Base-by-base conservation (phyloP, 371 early-diverging fungal species). In the Mortierella sp. region DNA sequence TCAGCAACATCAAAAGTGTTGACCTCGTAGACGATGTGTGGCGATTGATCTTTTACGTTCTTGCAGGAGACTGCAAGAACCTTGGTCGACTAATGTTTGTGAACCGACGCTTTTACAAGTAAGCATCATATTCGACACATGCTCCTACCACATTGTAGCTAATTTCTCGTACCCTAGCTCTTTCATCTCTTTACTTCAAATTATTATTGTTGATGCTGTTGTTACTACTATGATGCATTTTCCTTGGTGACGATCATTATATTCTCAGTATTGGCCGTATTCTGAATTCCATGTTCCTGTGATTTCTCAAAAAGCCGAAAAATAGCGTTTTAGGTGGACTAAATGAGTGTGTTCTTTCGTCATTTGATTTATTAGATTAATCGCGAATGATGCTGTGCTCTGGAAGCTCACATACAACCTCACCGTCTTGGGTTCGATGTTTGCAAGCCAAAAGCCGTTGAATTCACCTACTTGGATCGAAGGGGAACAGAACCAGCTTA, bases 21-120 rank as follows among this genome's bases (percentile, higher is more conserved):
- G 72, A 72, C 35, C 53, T 77, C n/a, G 78, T 77, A 19, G 78
- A 77, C n/a, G 78, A 77, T 35, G 62, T 77, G 12, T 72, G 78
- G 72, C 57, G 78, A 23, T 1, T 77, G 51, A 47, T 77, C n/a
- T 65, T 71, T 51, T 77, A 72, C 51, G 47, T 72, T 23, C 58
- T 77, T 1, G 78, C 78, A 2, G 31, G 63, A 2, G 60, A 64
- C 49, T 72, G 72, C 45, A 77, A 72, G 26, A 69, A 68, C 42
- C 58, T 77, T 2, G 78, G 78, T 7, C 61, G 72, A 26, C n/a
- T 49, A 19, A 72, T 77, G 78, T 66, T 61, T n/a, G 78, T 72
- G 35, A 72, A 64, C 19, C n/a, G 69, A 17, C 65, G 72, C 5
- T 72, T 77, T 37, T 68, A 66, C 66, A 61, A 54, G 77, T 72